phyloP scores from a whole-genome alignment of 768 basidiomycete species.

The Xerocomus spinulosus region DNA sequence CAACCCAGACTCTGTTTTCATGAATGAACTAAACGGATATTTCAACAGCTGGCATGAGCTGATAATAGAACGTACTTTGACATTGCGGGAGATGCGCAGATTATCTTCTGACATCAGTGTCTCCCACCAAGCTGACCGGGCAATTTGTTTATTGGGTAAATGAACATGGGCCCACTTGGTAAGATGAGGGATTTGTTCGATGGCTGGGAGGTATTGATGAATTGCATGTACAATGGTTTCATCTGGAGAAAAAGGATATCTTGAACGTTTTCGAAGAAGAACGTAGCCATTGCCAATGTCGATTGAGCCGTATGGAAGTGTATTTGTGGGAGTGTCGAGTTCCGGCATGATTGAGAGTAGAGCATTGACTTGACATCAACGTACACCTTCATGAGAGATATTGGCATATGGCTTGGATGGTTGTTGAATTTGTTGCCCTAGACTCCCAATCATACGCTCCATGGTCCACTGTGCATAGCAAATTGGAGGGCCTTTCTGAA shows the following conservation, averaged over 20 bases:
- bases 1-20: too few species aligned
- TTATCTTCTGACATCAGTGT: not conserved
- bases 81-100: constrained; percentile 7
- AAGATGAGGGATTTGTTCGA: not conserved
- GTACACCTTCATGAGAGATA: not conserved
- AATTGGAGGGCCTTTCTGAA: not conserved
- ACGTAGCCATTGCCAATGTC: not conserved
- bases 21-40: too few species aligned
- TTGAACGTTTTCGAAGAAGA: not conserved
- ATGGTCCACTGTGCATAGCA: constrained; percentile 30
- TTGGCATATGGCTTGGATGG: constrained; percentile 2
- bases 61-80: too few species aligned
- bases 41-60: too few species aligned
- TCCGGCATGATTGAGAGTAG: not conserved
- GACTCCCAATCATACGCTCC: constrained; percentile 26
- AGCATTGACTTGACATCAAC: not conserved
- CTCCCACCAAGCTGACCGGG: constrained; percentile 8
- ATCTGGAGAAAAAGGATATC: not conserved
- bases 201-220: not conserved
- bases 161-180: constrained; percentile 11
- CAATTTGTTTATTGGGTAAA: constrained; percentile 25
- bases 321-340: not conserved
- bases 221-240: not conserved
- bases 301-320: not conserved
- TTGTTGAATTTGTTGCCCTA: constrained; percentile 23